Base-by-base conservation (phyloP, 1,139 yeast species). In the Saccharomyces hybrid region DNA sequence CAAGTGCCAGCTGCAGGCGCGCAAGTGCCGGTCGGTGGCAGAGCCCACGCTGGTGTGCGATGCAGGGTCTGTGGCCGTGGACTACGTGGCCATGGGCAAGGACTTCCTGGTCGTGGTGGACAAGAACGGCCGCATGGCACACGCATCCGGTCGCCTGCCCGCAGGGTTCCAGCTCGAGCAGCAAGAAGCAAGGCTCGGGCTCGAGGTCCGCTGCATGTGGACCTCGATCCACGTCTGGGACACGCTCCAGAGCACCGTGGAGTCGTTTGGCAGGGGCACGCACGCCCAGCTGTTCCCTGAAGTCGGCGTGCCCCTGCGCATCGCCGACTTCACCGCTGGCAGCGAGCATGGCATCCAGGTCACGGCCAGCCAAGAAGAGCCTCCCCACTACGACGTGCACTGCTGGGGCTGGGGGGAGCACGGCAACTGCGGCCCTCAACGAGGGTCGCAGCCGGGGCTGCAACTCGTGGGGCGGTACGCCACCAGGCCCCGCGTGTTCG, bases 351-450 rank as follows among this genome's bases (percentile, higher is more conserved):
- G 95, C 0, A 65, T 88, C 24, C 68, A 81, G 2, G 60, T 76
- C 1, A 58, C 65, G 1, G 67, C 73, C 3, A 57, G 58, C 49
- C 57, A 61, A 4, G 83, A 49, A 28, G 28, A 24, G 8, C 19
- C 48, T 4, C 16, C 14, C 12, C 42, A 21, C n/a, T 51, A 50
- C 24, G 12, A 11, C 2, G 57, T 88, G 0, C 74, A 66, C 54
- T 79, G 91, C 2, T 93, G 98, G 98, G 99, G 99, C 0, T 93
- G 99, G 99, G 97, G 97, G 27, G 99, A 93, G 67, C 99, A 93
- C 67, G 98, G 99, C 0, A 93, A 93, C 66, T 91, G 98, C 71
- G 98, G 98, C 6, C 50, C 48, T 5, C 8, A 14, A 6, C 38
- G 44, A 4, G 34, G 38, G 62, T 48, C 48, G 49, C 9, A 48